Evolutionary conservation across 148 eudicot genomes (phyloP), one percentile per base, ranked within the genome.

Genomic region (Chenopodium album): DNA sequence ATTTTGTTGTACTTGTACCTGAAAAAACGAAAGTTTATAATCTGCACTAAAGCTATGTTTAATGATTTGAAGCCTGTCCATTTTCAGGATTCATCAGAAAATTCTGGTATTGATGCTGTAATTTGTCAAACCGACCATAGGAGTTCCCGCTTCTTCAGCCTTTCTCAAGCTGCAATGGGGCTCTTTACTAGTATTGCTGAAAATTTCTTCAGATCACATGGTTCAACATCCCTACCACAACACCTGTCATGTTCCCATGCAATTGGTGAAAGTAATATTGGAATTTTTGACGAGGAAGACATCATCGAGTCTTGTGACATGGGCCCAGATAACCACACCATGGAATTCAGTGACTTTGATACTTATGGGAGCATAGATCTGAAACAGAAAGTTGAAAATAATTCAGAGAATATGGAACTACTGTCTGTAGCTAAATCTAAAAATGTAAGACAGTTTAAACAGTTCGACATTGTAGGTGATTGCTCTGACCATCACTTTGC

Each of bases 401-500:
- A 32, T 31, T 69, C 79, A 52, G 88, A 82, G 68, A 76, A 85
- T 68, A 71, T 13, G 10, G 85, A 78, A 69, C 79, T 70, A 56
- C 59, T 46, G 44, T 78, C 66, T 26, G 59, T 82, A 47, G 75
- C 79, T 7, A 76, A 56, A 60, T 79, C 80, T 86, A 79, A 79
- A 86, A 46, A 31, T 46, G 78, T 67, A 2, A 78, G 85, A 71
- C 37, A 73, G 5, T 87, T 91, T 78, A 90, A 78, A 80, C 95
- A 84, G 85, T 97, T 97, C 78, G 98, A 94, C 83, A 79, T 97
- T 82, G 94, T 92, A 73, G 87, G 76, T 54, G 97, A 84, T 86
- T 89, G 89, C 81, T 91, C 88, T 48, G 97, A 92, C 77, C 98
- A 97, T 89, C 98, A 92, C 90, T 97, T 94, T 82, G 88, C 85